Conservation (phyloP, 106 monocot species). For the Triglochin maritima region DNA sequence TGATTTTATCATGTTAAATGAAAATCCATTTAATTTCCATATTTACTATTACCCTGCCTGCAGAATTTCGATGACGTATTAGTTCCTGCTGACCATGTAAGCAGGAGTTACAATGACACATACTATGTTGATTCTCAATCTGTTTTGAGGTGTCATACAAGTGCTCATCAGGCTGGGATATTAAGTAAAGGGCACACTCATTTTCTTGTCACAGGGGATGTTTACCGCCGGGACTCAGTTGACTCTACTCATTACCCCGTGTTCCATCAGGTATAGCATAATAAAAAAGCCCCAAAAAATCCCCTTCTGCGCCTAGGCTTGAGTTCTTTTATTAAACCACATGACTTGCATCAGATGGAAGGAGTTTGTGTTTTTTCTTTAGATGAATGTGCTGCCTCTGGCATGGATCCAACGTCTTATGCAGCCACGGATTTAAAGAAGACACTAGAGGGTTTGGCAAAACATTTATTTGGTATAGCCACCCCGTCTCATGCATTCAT, state of each 20-base stretch:
- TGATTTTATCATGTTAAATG: background rate
- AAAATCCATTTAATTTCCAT: background rate
- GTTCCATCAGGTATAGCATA: constrained; percentile 76
- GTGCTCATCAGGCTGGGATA: constrained; percentile 90
- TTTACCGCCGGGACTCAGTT: constrained; percentile 91
- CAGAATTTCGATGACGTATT: constrained; percentile 99
- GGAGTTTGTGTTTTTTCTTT: constrained; percentile 79
- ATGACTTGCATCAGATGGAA: constrained; percentile 59
- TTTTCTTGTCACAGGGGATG: constrained; percentile 98
- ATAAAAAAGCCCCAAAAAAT: background rate
- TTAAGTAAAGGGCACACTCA: constrained; percentile 62
- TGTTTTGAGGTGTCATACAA: constrained; percentile 96
- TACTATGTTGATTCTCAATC: constrained; percentile 79
- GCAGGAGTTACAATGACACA: constrained; percentile 98
- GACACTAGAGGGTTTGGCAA: constrained; percentile 84
- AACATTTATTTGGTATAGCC: constrained; percentile 79
- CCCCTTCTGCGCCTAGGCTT: too few species aligned
- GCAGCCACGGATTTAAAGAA: constrained; percentile 78
- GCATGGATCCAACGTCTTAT: constrained; percentile 70
- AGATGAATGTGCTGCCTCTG: constrained; percentile 65
- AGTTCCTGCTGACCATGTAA: constrained; percentile 96
- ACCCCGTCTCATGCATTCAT: background rate
- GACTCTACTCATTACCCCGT: constrained; percentile 98
- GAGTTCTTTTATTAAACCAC: too few species aligned
- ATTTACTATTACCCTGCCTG: constrained; percentile 27